These are phyloP conservation scores for Helminthosporium solani DNA, from an alignment of 2,329 filamentous ascomycete genomes.

Conservation along the genomic window DNA sequence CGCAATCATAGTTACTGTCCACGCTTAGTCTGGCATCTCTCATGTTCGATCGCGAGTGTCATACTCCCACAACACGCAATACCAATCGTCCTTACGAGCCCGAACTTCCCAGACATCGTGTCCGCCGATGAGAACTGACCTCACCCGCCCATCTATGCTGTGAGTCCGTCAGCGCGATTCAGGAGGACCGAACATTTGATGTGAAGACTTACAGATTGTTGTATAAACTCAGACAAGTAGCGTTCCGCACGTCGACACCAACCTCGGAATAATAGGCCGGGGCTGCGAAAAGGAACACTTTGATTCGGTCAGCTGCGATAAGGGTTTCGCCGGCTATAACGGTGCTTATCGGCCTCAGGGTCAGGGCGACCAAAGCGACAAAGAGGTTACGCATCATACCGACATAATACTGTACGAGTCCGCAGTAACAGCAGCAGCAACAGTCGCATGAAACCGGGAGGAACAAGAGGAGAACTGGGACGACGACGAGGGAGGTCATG, in stretches of 20 bases:
- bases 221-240: conserved; percentile 31
- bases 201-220: conserved; percentile 32
- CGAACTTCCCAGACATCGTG: conserved; percentile 28
- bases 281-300: conserved; percentile 36
- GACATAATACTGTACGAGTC: neutral
- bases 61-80: conserved; percentile 39
- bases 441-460: neutral
- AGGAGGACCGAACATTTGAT: too few relatives aligned
- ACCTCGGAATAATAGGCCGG: conserved; percentile 36
- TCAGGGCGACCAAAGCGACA: neutral
- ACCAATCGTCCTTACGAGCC: conserved; percentile 32
- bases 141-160: conserved; percentile 37
- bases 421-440: neutral
- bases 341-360: neutral
- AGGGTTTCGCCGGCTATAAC: neutral
- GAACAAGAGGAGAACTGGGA: neutral
- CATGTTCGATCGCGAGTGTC: conserved; percentile 6
- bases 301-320: conserved; percentile 21
- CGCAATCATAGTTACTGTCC: conserved; percentile 35
- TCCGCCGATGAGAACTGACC: conserved; percentile 34
- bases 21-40: conserved; percentile 8
- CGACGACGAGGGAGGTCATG: neutral
- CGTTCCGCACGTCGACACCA: conserved; percentile 32
- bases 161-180: neutral
- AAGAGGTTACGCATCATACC: neutral